Percentiles rank a stretch among this genome's conserved stretches.
phyloP scores from a whole-genome alignment of 2,329 filamentous ascomycete genomes.

The Penicillium sp. region DNA sequence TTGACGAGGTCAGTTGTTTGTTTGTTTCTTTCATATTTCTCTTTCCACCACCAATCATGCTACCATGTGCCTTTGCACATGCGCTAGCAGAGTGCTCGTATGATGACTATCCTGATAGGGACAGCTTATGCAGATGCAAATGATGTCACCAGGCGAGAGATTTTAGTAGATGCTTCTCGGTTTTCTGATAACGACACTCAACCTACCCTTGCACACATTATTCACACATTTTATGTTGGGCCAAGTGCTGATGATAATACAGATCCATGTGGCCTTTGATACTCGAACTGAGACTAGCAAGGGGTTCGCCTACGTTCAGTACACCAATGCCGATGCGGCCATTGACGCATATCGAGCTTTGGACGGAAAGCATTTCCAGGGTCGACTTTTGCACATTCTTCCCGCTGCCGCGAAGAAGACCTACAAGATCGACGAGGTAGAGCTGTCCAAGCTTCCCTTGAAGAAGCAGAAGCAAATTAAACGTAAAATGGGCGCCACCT shows the following conservation, averaged over 20 bases:
- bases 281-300: conserved; percentile 72
- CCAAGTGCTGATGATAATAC: conserved; percentile 47
- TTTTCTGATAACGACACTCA: conserved; percentile 65
- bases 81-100: conserved; percentile 45
- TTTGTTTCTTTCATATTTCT: conserved; percentile 2
- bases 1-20: conserved; percentile 78
- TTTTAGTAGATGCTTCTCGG: conserved; percentile 99
- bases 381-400: conserved; percentile 86
- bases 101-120: conserved; percentile 99
- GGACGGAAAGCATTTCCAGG: conserved; percentile 88
- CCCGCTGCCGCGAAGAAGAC: conserved; percentile 82
- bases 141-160: conserved; percentile 90
- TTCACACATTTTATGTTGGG: conserved; percentile 25
- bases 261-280: conserved; percentile 86
- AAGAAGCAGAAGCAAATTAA: conserved; percentile 93
- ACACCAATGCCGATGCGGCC: conserved; percentile 69
- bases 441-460: conserved; percentile 84
- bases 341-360: conserved; percentile 75
- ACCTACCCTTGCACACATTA: conserved; percentile 24
- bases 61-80: conserved; percentile 19
- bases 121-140: conserved; percentile 93
- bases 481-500: conserved; percentile 77
- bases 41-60: background rate
- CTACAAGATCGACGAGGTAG: conserved; percentile 80
- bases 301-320: conserved; percentile 88